A percentile compares a stretch with the other conserved stretches of the same genome.
These are phyloP conservation scores for Sporisorium scitamineum DNA, from an alignment of 1,284 basidiomycete genomes.

Conservation along the genomic window DNA sequence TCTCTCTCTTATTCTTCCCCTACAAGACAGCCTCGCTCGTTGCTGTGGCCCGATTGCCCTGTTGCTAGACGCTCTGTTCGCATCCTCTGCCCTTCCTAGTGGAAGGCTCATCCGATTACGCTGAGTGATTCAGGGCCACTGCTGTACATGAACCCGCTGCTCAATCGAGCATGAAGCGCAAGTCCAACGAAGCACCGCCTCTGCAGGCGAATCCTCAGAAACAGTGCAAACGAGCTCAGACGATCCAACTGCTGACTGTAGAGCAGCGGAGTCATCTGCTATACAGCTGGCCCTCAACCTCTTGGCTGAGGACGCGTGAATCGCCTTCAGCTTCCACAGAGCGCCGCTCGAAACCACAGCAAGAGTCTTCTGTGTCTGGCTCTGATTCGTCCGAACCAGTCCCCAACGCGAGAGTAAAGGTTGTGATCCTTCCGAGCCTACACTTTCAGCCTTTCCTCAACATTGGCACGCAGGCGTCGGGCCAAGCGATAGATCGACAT, in stretches of 20 bases:
- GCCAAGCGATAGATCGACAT: conserved; percentile 7
- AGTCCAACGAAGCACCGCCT: neutral
- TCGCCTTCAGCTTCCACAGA: neutral
- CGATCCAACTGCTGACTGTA: neutral
- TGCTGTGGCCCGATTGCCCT: neutral
- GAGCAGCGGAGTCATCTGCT: neutral
- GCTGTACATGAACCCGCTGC: neutral
- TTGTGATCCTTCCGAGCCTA: neutral
- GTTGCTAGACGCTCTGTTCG: conserved; percentile 2
- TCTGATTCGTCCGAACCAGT: neutral
- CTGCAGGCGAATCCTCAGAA: neutral
- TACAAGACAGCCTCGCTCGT: neutral
- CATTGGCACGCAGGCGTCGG: conserved; percentile 3
- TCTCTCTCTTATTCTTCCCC: neutral
- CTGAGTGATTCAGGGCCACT: neutral
- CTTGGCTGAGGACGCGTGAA: neutral
- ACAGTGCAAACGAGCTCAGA: neutral
- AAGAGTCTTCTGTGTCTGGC: neutral
- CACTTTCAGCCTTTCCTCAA: conserved; percentile 8
- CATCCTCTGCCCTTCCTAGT: neutral
- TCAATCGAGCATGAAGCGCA: conserved; percentile 2
- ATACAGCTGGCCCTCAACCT: neutral
- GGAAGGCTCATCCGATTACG: neutral
- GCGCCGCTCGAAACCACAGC: neutral
- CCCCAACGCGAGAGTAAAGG: neutral